Base-by-base conservation (phyloP, 2,329 filamentous ascomycete species). In the Monosporascus sp. region DNA sequence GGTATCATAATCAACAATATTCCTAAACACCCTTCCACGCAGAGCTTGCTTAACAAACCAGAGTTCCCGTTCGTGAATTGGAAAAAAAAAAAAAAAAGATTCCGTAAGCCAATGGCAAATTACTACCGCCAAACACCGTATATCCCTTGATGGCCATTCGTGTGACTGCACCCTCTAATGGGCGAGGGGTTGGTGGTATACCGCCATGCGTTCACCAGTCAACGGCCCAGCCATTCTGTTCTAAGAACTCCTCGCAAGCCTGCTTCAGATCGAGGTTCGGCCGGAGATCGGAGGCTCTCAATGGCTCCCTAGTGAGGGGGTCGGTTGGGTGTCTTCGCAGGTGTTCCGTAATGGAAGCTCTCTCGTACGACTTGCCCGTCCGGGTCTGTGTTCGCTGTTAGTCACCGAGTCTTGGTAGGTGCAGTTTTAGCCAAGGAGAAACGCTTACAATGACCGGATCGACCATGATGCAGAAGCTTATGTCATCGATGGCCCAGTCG, bases 311-410 rank as follows among this genome's bases (percentile, higher is more conserved):
- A 1, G 93, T 97, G 37, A 97, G 70, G 0, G 94, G 94, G 68
- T 99, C 94, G 16, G 83, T 88, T 1, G 79, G 79, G 36, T 83
- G 83, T 22, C 88, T 79, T 63, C 88, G 87, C 26, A 99, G 77
- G 67, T 97, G 91, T 70, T 96, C 91, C 65, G 91, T 78, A 56
- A 99, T 87, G 17, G 89, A 89, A 0, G 89, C 80, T 43, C 93
- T 83, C 69, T 97, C 94, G 68, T 96, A 99, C 1, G 88, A 94
- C 59, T 92, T 89, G 14, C 94, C 94, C 1, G 88, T 92, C 64
- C 88, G 91, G 1, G 90, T 93, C 86, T 76, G 70, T 61, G 56
- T 44, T 34, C 27, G 48, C n/a, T 34, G 31, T 56, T 49, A 52
- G 20, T 17, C 17, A 24, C 22, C n/a, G 9, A 16, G 1, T 45